phyloP scores from a whole-genome alignment of 768 basidiomycete species.

The Collybiopsis luxurians region DNA sequence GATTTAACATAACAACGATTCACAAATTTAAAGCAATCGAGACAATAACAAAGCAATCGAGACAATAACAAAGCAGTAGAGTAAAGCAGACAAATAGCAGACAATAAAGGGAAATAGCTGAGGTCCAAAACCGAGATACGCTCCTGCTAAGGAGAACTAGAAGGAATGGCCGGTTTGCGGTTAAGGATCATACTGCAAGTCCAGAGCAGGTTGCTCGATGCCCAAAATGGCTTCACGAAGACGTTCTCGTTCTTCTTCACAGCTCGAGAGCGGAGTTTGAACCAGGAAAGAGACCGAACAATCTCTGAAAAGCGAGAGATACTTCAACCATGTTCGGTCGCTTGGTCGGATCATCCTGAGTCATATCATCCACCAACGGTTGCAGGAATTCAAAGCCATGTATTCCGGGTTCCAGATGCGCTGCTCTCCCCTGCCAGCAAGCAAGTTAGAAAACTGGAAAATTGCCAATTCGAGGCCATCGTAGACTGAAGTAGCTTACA shows the following conservation, averaged over 20 bases:
- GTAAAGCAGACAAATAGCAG: too few species aligned
- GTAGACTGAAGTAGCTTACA: neutral
- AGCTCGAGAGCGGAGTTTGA: slow-evolving; percentile 20
- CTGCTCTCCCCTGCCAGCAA: neutral
- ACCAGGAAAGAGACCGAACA: neutral
- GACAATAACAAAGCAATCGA: too few species aligned
- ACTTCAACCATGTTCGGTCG: slow-evolving; percentile 19
- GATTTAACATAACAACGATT: too few species aligned
- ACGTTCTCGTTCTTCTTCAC: neutral
- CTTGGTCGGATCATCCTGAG: slow-evolving; percentile 13
- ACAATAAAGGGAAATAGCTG: neutral
- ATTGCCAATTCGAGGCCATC: neutral
- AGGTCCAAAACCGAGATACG: neutral
- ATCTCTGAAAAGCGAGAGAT: slow-evolving; percentile 3
- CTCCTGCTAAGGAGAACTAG: neutral
- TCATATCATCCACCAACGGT: slow-evolving; percentile 19
- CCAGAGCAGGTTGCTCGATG: neutral
- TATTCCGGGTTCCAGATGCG: neutral
- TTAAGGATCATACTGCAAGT: neutral
- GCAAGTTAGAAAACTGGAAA: neutral
- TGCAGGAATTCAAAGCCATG: slow-evolving; percentile 16
- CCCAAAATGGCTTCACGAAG: neutral
- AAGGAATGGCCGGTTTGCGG: neutral
- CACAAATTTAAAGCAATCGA: too few species aligned
- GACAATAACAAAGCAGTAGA: too few species aligned